Percentiles rank a stretch among this genome's conserved stretches.
These are phyloP conservation scores for Rhynchosporium graminicola DNA, from an alignment of 2,329 filamentous ascomycete species.

Conservation along the genomic window DNA sequence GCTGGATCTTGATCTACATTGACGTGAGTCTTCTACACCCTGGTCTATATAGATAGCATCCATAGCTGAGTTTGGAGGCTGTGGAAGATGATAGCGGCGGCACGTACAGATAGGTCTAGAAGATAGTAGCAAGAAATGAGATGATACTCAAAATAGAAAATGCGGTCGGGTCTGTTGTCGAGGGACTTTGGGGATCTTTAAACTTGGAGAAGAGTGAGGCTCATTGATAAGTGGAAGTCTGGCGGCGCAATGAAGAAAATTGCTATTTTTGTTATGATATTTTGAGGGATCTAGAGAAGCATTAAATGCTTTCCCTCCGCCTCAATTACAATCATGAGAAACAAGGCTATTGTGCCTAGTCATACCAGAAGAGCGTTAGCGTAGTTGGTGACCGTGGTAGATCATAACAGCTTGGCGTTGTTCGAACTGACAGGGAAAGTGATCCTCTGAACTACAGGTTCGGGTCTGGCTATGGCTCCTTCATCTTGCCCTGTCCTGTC, in stretches of 20 bases:
- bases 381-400: slow-evolving; percentile 24
- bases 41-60: slow-evolving; percentile 40
- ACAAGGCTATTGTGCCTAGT: slow-evolving; percentile 35
- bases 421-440: slow-evolving; percentile 17
- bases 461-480: no score
- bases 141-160: slow-evolving; percentile 35
- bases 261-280: slow-evolving; percentile 37
- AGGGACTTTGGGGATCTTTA: slow-evolving; percentile 31
- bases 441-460: no score
- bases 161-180: slow-evolving; percentile 20
- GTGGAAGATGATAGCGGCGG: slow-evolving; percentile 37
- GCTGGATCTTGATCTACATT: slow-evolving; percentile 39
- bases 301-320: slow-evolving; percentile 36
- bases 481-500: no score
- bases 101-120: slow-evolving; percentile 35
- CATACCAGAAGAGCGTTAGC: slow-evolving; percentile 16
- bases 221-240: slow-evolving; percentile 28
- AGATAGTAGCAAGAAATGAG: slow-evolving; percentile 18
- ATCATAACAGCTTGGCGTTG: slow-evolving; percentile 19
- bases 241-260: slow-evolving; percentile 29
- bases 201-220: slow-evolving; percentile 29
- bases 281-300: slow-evolving; percentile 36
- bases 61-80: slow-evolving; percentile 36
- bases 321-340: slow-evolving; percentile 32
- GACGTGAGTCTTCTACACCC: slow-evolving; percentile 39